These are phyloP conservation scores for Vachellia pachyceras DNA, from an alignment of 306 rosid genomes.

Conservation along the genomic window DNA sequence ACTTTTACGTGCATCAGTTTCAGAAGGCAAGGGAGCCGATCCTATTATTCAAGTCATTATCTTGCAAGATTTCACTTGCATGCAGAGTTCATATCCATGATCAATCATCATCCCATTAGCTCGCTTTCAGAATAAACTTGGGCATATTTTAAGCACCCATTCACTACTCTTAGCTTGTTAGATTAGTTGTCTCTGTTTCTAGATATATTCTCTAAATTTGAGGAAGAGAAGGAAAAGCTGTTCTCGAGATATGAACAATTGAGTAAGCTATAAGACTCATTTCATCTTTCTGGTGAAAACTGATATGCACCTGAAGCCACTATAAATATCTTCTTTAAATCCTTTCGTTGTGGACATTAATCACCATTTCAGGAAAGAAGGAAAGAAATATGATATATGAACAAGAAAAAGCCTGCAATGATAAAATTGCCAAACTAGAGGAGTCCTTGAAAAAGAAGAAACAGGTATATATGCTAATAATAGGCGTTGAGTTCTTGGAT, in stretches of 20 bases:
- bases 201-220: constrained; percentile 85
- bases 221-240: constrained; percentile 91
- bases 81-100: background rate
- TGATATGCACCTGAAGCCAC: background rate
- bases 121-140: background rate
- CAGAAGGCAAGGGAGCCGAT: background rate
- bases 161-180: constrained; percentile 13
- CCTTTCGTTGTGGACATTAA: constrained; percentile 8
- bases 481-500: constrained; percentile 25
- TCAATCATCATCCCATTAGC: background rate
- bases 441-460: constrained; percentile 88
- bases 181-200: constrained; percentile 28
- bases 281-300: constrained; percentile 11
- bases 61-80: background rate
- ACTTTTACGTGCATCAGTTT: background rate
- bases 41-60: background rate
- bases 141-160: constrained; percentile 6
- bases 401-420: constrained; percentile 75
- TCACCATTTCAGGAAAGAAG: constrained; percentile 68
- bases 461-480: constrained; percentile 54
- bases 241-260: constrained; percentile 80
- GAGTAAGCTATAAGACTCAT: constrained; percentile 56
- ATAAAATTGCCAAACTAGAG: constrained; percentile 75
- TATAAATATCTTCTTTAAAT: background rate
- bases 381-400: constrained; percentile 73